Evolutionary conservation across 306 rosid species (phyloP).

Genomic region (Castanospermum australe): DNA sequence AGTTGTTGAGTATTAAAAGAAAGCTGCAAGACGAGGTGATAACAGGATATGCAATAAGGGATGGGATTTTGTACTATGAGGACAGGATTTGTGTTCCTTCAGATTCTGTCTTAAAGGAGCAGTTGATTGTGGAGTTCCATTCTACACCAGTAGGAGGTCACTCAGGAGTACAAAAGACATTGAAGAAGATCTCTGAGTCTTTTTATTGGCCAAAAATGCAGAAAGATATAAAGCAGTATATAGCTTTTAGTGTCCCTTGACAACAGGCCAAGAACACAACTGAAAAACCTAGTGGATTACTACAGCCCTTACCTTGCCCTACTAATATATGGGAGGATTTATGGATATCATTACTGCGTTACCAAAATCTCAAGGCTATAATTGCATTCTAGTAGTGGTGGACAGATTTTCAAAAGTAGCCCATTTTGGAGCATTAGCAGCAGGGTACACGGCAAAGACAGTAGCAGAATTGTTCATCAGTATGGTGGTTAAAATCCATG

Average conservation of each 20-base stretch:
- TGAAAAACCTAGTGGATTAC: not conserved
- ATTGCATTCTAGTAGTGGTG: not conserved
- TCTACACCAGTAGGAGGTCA: not conserved
- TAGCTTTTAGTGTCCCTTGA: fast-evolving
- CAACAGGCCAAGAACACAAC: not conserved
- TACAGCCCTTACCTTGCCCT: not conserved
- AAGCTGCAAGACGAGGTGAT: no score
- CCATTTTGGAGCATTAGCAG: not conserved
- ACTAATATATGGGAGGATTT: not conserved
- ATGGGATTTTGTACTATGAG: no score
- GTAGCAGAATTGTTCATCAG: fast-evolving
- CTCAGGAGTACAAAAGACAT: not conserved
- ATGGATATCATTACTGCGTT: not conserved
- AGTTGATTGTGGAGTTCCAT: not conserved
- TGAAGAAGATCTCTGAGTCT: fast-evolving
- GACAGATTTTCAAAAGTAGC: not conserved
- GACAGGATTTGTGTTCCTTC: no score
- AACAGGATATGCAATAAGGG: no score
- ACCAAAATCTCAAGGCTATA: not conserved
- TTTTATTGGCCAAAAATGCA: not conserved
- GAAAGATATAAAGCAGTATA: not conserved
- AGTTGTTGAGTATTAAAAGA: no score
- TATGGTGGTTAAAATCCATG: not conserved
- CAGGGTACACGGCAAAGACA: not conserved
- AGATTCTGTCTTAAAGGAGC: not conserved